Evolutionary conservation across 768 basidiomycete genomes (phyloP).

Genomic region (Calocybe cyanea): DNA sequence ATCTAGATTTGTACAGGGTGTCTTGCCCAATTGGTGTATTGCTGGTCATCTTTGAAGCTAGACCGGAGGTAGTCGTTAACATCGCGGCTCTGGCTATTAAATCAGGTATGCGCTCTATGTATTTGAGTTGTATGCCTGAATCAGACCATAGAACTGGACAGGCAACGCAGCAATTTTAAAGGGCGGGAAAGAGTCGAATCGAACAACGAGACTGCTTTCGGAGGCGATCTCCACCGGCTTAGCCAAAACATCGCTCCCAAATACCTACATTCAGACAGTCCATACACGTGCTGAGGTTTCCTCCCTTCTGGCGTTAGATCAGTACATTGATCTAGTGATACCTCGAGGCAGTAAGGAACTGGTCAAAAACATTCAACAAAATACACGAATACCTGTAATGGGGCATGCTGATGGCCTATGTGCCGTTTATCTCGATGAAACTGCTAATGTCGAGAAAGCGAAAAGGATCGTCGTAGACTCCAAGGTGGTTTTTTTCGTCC

Average conservation of each 20-base stretch:
- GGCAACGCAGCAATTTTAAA: constrained; percentile 97
- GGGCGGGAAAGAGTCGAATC: constrained; percentile 92
- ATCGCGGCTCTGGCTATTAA: constrained; percentile 96
- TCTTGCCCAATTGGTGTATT: constrained; percentile 96
- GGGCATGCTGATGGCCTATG: constrained; percentile 98
- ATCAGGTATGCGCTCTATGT: constrained; percentile 58
- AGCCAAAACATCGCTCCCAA: constrained; percentile 65
- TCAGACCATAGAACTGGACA: constrained; percentile 25
- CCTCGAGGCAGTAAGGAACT: constrained; percentile 92
- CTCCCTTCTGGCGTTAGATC: constrained; percentile 78
- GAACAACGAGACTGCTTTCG: constrained; percentile 74
- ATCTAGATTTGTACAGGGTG: constrained; percentile 85
- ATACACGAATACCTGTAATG: constrained; percentile 95
- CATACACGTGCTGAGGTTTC: constrained; percentile 91
- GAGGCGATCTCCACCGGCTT: constrained; percentile 78
- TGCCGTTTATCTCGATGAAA: constrained; percentile 82
- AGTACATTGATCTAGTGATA: constrained; percentile 95
- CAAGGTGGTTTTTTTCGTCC: constrained; percentile 56
- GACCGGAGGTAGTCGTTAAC: constrained; percentile 97
- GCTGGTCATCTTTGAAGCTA: constrained; percentile 94
- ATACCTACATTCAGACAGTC: constrained; percentile 85
- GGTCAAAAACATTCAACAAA: constrained; percentile 84
- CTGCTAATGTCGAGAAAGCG: constrained; percentile 76
- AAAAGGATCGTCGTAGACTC: constrained; percentile 82
- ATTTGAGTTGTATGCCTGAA: not conserved